Evolutionary conservation across 306 rosid species (phyloP), one percentile per base, ranked within the genome.

Genomic region (Pyrus betulifolia): DNA sequence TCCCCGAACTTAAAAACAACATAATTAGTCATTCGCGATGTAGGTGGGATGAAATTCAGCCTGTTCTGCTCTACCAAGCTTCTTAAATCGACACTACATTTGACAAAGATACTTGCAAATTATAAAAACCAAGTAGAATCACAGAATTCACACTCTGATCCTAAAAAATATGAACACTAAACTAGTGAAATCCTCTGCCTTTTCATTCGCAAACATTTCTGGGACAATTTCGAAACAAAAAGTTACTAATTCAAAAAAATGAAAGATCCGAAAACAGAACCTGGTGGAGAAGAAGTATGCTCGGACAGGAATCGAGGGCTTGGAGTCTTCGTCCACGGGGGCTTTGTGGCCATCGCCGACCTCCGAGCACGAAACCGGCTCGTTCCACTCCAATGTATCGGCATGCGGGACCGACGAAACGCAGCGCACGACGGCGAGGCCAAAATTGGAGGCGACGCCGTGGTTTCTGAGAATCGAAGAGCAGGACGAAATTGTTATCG

Each of bases 1-100:
- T 89, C 84, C 19, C 97, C 99, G 65, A 95, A 95, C 88, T 82
- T 92, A 69, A 95, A 88, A 78, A 95, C 87, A 19, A 95, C 86
- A 69, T 95, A 95, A 79, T 95, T 95, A 49, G 99, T 95, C 97
- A 90, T 95, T 1, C 99, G 80, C 19, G 99, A 92, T 0, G 97
- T 77, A 63, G 99, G 97, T 9, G 91, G 91, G 74, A 92, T 93
- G 71, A 96, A 89, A 85, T 92, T 91, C 46, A 65, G 83, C 83
- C 84, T 96, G 89, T 96, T 90, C 88, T 86, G 92, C 75, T 92
- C 99, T 89, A 91, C 94, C 83, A 96, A 87, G 84, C 90, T 84
- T 85, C 90, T 90, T 69, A 96, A 91, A 83, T 96, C 98, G 87
- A 96, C 98, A 83, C 99, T 95, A 27, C 85, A 86, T 55, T 74